Base-by-base conservation (phyloP, 306 rosid species). In the Argentina anserina region DNA sequence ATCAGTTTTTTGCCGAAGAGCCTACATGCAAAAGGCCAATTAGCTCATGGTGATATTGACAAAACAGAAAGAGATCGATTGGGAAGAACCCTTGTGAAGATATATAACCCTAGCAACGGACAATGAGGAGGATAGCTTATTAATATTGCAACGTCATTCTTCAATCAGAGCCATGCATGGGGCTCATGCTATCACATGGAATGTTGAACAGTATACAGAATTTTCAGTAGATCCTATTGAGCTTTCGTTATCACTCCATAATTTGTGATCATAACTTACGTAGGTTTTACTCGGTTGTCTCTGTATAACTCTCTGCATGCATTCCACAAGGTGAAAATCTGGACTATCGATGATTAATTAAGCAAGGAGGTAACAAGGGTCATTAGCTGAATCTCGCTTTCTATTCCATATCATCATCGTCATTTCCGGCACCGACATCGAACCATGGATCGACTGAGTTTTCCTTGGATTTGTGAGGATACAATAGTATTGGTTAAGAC, bases 151-250 rank as follows among this genome's bases (percentile, higher is more conserved):
- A 39, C 29, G 23, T 18, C 40, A 18, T 8, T 68, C 33, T 69
- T 75, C 33, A 34, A 31, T 58, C 11, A 71, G 18, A 61, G 10
- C 15, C 7, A 61, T 33, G 50, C 72, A 72, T 29, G 65, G 25
- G 71, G 25, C 65, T 71, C 74, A 65, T 76, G 79, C 47, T 31
- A 31, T 76, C 81, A 76, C 81, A 73, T 81, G 85, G 76, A 77
- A 43, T 81, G 82, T 73, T 71, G 49, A 59, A 61, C 14, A 31
- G 12, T 52, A 9, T 78, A 67, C 71, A 70, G 29, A 75, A 0
- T 60, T 29, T 17, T 31, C 65, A 29, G 20, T 14, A 28, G 20
- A 12, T 0, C 33, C 2, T 11, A 12, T 5, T 26, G n/a, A 26
- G 11, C 36, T 56, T 26, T 56, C 63, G 34, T 56, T 26, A 25